Evolutionary conservation across 2,329 filamentous ascomycete genomes (phyloP).

Genomic region (Talaromyces atroroseus): DNA sequence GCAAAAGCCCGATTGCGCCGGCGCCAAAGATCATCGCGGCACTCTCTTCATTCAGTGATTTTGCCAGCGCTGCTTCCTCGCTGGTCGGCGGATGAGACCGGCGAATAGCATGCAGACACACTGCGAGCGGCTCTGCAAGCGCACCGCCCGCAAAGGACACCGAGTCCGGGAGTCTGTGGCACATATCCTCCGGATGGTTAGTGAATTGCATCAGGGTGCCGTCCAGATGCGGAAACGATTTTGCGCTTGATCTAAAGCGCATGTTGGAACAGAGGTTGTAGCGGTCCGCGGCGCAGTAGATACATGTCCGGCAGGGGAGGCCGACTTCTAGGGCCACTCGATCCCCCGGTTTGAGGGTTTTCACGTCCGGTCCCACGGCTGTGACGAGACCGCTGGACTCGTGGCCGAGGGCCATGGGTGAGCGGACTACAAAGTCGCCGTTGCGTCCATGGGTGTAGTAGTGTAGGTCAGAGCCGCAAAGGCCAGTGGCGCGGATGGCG

Average conservation of each 20-base stretch:
- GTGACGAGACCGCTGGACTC: conserved; percentile 76
- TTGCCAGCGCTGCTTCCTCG: conserved; percentile 33
- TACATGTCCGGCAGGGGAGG: conserved; percentile 66
- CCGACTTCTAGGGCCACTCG: conserved; percentile 91
- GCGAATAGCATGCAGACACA: conserved; percentile 55
- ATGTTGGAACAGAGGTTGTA: conserved; percentile 60
- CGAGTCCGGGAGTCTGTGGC: conserved; percentile 51
- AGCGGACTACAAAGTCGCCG: conserved; percentile 74
- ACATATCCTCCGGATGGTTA: conserved; percentile 57
- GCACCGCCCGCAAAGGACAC: conserved; percentile 54
- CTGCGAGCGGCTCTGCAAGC: conserved; percentile 55
- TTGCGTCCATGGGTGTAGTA: conserved; percentile 87
- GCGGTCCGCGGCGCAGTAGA: conserved; percentile 50
- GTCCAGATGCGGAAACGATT: conserved; percentile 57
- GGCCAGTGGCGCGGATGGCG: conserved; percentile 59
- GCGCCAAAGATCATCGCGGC: conserved; percentile 57
- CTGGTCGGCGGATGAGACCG: conserved; percentile 46
- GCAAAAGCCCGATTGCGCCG: conserved; percentile 56
- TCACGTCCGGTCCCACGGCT: conserved; percentile 60
- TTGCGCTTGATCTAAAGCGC: conserved; percentile 55
- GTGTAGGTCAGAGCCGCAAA: conserved; percentile 69
- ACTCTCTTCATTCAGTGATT: conserved; percentile 35
- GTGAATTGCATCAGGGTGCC: conserved; percentile 59
- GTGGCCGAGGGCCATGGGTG: conserved; percentile 75
- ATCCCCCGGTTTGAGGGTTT: conserved; percentile 63